Evolutionary conservation across 345 rosid species (phyloP).

Genomic region (Acer yangbiense): DNA sequence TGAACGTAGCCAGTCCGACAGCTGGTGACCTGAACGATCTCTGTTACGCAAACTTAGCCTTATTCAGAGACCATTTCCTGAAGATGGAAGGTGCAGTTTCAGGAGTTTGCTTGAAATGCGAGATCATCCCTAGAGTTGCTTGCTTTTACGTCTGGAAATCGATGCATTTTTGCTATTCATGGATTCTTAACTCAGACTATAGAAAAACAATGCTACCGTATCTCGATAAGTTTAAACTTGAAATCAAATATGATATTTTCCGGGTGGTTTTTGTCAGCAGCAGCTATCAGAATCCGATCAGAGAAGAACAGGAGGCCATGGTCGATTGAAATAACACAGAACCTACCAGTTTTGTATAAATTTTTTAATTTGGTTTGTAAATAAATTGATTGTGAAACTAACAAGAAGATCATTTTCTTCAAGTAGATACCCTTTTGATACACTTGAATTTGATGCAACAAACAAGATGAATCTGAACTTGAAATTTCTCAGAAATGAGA

Average conservation of each 20-base stretch:
- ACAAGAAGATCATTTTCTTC: too few species aligned
- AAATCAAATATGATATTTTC: conserved; percentile 48
- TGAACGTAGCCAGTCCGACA: conserved; percentile 23
- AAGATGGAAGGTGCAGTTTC: conserved; percentile 52
- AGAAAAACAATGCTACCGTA: conserved; percentile 30
- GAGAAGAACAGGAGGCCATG: conserved; percentile 19
- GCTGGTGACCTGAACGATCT: conserved; percentile 31
- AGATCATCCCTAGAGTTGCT: conserved; percentile 35
- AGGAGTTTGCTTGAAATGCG: conserved; percentile 51
- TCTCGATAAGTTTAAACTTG: conserved; percentile 33
- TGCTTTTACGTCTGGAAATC: conserved; percentile 48
- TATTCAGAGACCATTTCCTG: conserved; percentile 43
- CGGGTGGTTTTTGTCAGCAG: conserved; percentile 47
- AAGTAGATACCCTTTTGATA: too few species aligned
- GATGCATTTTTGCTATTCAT: conserved; percentile 46
- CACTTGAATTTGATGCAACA: too few species aligned
- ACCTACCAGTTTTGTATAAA: background rate
- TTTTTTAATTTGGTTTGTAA: background rate
- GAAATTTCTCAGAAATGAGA: too few species aligned
- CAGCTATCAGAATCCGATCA: background rate
- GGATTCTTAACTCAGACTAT: conserved; percentile 47
- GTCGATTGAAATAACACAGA: conserved; percentile 7
- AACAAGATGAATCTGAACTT: too few species aligned
- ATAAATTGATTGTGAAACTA: background rate
- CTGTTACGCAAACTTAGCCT: conserved; percentile 45